Conservation (phyloP, 1,139 yeast genomes). For the Meyerozyma carpophila region DNA sequence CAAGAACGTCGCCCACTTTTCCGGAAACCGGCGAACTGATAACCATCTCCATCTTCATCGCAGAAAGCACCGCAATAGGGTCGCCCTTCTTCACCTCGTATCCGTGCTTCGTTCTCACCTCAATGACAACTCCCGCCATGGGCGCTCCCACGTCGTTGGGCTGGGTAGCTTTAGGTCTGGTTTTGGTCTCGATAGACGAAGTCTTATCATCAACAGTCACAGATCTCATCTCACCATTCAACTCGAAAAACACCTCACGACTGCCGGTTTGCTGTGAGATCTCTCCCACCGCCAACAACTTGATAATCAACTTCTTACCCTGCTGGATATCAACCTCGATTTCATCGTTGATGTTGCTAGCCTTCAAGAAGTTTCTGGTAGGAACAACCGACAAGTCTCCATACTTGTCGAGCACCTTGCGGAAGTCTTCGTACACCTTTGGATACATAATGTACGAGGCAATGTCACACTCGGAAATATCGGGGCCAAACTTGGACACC, state of each 20-base stretch:
- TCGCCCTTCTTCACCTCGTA: conserved; percentile 93
- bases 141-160: conserved; percentile 97
- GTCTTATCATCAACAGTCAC: conserved; percentile 86
- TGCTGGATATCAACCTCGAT: conserved; percentile 84
- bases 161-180: conserved; percentile 90
- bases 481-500: conserved; percentile 52
- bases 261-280: conserved; percentile 78
- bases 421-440: conserved; percentile 87
- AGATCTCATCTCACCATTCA: conserved; percentile 97
- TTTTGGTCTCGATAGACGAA: conserved; percentile 75
- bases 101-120: conserved; percentile 84
- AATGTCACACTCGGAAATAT: conserved; percentile 76
- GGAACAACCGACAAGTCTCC: conserved; percentile 95
- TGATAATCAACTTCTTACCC: conserved; percentile 90
- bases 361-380: conserved; percentile 82
- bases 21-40: conserved; percentile 90
- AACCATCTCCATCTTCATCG: conserved; percentile 99
- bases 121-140: conserved; percentile 98
- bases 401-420: conserved; percentile 65
- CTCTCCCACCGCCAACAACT: conserved; percentile 90
- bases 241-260: conserved; percentile 95
- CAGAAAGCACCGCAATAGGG: conserved; percentile 88
- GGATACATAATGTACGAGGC: conserved; percentile 98
- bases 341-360: conserved; percentile 85
- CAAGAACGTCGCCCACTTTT: conserved; percentile 65